Evolutionary conservation across 306 rosid genomes (phyloP).

Genomic region (Quercus parvula): DNA sequence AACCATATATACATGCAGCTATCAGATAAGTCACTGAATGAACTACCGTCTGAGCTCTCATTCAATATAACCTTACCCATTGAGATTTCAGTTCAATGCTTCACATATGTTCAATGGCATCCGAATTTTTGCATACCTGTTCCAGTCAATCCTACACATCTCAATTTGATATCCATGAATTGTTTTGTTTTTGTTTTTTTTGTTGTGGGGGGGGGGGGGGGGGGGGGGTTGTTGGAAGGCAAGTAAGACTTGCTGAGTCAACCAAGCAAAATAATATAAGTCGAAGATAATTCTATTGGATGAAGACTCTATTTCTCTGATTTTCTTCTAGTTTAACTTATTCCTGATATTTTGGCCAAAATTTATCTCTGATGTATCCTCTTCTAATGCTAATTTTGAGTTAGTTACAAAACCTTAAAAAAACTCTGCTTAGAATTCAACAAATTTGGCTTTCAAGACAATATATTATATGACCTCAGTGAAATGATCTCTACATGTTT

Average conservation of each 20-base stretch:
- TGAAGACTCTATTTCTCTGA: background rate
- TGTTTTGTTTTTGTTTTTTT: too few relatives aligned
- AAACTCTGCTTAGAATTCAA: background rate
- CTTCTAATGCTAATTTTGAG: background rate
- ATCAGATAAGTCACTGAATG: background rate
- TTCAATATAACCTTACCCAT: background rate
- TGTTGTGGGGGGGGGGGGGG: too few relatives aligned
- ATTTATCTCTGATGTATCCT: background rate
- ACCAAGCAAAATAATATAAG: background rate
- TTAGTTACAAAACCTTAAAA: background rate
- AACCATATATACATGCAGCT: background rate
- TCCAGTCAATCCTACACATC: background rate
- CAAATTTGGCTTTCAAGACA: too few relatives aligned
- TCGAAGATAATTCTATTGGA: background rate
- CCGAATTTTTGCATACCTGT: background rate
- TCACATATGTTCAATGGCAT: background rate
- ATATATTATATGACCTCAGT: too few relatives aligned
- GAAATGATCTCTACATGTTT: too few relatives aligned
- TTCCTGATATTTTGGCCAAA: background rate
- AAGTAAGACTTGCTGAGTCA: background rate
- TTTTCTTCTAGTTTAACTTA: background rate
- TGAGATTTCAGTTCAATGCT: background rate
- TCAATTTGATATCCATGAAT: too few relatives aligned
- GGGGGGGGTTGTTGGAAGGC: fast-evolving
- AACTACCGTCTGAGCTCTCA: background rate